Percentiles rank a stretch among this genome's conserved stretches.
Conservation (phyloP, 2,329 filamentous ascomycete species). For the Calonectria leucothoes region DNA sequence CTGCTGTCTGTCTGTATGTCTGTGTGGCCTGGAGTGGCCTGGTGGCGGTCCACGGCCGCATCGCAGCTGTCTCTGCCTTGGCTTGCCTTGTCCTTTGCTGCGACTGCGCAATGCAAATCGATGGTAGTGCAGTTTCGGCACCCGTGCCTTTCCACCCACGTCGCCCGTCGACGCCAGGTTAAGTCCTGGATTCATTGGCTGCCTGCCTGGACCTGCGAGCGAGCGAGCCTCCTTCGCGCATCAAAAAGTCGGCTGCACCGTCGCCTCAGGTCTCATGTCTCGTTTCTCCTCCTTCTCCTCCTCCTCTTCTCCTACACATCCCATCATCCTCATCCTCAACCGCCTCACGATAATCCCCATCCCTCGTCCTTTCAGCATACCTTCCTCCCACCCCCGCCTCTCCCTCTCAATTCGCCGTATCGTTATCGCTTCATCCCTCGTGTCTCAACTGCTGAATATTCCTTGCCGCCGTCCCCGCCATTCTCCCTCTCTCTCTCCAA, state of each 20-base stretch:
- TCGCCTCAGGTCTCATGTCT: slow-evolving; percentile 33
- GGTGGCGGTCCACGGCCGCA: not conserved
- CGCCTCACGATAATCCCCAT: slow-evolving; percentile 16
- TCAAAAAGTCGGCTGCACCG: slow-evolving; percentile 33
- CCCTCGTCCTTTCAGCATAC: not conserved
- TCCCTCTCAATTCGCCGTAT: slow-evolving; percentile 6
- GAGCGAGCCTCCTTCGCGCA: slow-evolving; percentile 36
- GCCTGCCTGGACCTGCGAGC: slow-evolving; percentile 35
- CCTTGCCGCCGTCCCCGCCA: not conserved
- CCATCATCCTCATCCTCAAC: slow-evolving; percentile 6
- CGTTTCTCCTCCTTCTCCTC: slow-evolving; percentile 23
- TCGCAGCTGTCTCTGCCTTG: slow-evolving; percentile 21
- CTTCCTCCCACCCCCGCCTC: not conserved
- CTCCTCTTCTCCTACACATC: slow-evolving; percentile 10
- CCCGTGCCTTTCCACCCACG: slow-evolving; percentile 8
- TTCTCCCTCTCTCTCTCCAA: not conserved
- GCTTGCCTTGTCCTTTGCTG: slow-evolving; percentile 1
- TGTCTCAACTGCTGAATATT: slow-evolving; percentile 6
- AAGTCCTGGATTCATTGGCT: slow-evolving; percentile 37
- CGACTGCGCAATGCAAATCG: slow-evolving; percentile 10
- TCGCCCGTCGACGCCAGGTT: slow-evolving; percentile 16
- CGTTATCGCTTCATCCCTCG: not conserved
- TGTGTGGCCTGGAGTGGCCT: not conserved
- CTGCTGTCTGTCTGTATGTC: slow-evolving; percentile 9
- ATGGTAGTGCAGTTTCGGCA: slow-evolving; percentile 14